Evolutionary conservation across 1,139 yeast species (phyloP).

Genomic region (Yamadazyma kanchanaburiensis): DNA sequence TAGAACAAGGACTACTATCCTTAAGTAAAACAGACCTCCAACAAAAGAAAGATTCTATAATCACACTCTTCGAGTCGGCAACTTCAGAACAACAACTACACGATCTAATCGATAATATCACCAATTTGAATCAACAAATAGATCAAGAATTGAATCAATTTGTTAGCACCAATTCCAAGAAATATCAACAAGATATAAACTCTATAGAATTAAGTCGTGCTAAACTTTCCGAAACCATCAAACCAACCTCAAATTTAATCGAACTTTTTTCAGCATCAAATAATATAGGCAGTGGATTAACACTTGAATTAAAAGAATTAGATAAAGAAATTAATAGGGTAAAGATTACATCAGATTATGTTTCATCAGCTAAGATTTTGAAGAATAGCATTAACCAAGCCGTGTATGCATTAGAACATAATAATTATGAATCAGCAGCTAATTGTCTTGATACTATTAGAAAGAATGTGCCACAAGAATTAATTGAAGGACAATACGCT

Average conservation of each 20-base stretch:
- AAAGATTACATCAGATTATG: constrained; percentile 60
- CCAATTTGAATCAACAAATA: constrained; percentile 10
- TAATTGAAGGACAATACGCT: constrained; percentile 69
- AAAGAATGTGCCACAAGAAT: constrained; percentile 47
- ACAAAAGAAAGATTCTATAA: background rate
- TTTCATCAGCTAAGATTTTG: constrained; percentile 59
- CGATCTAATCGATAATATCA: constrained; percentile 7
- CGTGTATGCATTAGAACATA: constrained; percentile 60
- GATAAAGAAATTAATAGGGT: constrained; percentile 74
- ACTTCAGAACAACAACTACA: constrained; percentile 11
- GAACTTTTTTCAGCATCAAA: constrained; percentile 57
- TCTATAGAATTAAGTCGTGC: constrained; percentile 37
- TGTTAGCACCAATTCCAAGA: constrained; percentile 23
- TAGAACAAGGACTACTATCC: too few relatives aligned
- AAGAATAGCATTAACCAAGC: constrained; percentile 67
- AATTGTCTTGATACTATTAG: constrained; percentile 52
- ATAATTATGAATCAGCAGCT: constrained; percentile 75
- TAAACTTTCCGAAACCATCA: constrained; percentile 33
- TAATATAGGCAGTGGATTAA: constrained; percentile 61
- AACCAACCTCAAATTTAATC: constrained; percentile 45
- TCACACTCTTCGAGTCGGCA: constrained; percentile 7
- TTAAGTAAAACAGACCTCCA: background rate
- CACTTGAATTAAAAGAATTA: constrained; percentile 64
- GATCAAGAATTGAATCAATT: constrained; percentile 26
- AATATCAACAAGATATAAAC: constrained; percentile 34